Conservation (phyloP, 306 rosid species). For the Rosa multiflora region DNA sequence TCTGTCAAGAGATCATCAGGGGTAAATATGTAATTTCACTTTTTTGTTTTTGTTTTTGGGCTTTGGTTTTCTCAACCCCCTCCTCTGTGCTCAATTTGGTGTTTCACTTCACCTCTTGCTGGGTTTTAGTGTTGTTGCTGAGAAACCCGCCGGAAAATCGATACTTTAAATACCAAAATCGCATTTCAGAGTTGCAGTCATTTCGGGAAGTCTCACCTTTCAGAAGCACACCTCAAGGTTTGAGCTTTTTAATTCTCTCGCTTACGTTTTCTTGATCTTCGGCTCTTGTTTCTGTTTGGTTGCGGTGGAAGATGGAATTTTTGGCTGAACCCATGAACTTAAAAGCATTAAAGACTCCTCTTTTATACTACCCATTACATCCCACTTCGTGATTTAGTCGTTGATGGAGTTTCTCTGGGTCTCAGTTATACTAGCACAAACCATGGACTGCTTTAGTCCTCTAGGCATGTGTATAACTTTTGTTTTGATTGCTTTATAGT, state of each 20-base stretch:
- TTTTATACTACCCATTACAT: background rate
- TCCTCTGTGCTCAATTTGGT: background rate
- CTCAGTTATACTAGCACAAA: background rate
- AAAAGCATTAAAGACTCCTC: background rate
- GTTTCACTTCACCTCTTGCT: background rate
- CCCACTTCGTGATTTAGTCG: background rate
- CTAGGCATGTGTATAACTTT: background rate
- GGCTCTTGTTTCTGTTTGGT: background rate
- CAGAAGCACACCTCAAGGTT: background rate
- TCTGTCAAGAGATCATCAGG: background rate
- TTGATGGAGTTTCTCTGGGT: background rate
- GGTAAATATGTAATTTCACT: background rate
- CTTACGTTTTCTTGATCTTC: background rate
- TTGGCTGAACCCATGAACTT: background rate
- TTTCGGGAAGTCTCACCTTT: background rate
- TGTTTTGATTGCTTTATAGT: background rate
- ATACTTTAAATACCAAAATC: background rate
- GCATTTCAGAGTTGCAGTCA: background rate
- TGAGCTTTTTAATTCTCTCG: background rate
- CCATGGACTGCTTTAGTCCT: background rate
- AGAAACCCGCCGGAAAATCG: background rate
- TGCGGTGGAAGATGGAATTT: background rate
- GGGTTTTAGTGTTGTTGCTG: background rate
- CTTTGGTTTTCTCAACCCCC: background rate
- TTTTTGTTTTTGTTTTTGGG: too few relatives aligned